These are phyloP conservation scores for Amoebophrya sp. DNA, from an alignment of 169 alveolate genomes.

Conservation along the genomic window DNA sequence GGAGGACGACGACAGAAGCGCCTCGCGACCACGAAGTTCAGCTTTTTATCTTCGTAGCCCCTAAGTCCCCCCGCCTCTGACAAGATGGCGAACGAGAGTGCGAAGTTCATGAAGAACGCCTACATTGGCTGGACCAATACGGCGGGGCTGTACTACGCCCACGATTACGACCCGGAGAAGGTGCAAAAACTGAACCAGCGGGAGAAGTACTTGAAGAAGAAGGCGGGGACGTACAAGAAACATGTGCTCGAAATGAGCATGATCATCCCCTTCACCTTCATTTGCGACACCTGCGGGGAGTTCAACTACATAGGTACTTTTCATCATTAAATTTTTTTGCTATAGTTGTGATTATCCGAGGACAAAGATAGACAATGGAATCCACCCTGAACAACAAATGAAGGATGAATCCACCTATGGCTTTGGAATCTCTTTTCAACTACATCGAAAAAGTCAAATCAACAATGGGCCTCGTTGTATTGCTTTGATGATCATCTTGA, in stretches of 20 bases:
- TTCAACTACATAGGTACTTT: not conserved
- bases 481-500: not conserved
- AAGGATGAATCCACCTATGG: not conserved
- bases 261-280: constrained; percentile 2
- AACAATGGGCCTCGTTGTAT: not conserved
- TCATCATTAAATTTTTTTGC: not conserved
- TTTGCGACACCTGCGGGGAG: not conserved
- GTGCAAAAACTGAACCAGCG: not conserved
- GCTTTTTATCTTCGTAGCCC: not conserved
- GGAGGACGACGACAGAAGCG: no score
- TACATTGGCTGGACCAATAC: not conserved
- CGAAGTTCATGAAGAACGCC: not conserved
- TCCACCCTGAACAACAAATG: not conserved
- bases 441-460: not conserved
- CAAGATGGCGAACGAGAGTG: constrained; percentile 3
- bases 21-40: no score
- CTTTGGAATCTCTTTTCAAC: not conserved
- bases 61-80: not conserved
- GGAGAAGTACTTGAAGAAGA: not conserved
- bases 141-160: not conserved
- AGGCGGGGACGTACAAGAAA: not conserved
- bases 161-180: not conserved
- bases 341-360: not conserved
- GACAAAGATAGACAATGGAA: not conserved
- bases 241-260: not conserved